Conservation (phyloP, 2,329 filamentous ascomycete genomes). For the Botrytis elliptica region DNA sequence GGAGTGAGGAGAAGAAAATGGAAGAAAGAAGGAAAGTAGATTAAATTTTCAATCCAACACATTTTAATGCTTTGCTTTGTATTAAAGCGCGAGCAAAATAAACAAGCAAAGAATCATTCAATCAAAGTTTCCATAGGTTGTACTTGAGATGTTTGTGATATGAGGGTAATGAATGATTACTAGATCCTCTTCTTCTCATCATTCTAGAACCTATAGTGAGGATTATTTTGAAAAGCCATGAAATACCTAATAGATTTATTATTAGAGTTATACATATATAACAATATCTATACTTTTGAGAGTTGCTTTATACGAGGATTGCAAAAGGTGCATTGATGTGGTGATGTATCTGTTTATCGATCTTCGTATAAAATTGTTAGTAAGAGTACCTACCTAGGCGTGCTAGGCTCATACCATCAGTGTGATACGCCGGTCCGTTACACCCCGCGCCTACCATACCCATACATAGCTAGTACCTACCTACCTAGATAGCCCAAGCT, state of each 20-base stretch:
- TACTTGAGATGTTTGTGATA: background rate
- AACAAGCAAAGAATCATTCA: background rate
- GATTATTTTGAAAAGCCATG: background rate
- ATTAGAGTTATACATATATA: background rate
- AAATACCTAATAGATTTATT: background rate
- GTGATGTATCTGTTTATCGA: background rate
- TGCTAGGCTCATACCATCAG: background rate
- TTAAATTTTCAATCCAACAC: background rate
- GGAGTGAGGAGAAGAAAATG: too few species aligned
- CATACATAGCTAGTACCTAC: background rate
- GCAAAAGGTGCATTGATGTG: background rate
- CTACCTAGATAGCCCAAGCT: background rate
- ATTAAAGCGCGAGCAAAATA: background rate
- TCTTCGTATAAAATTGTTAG: too few species aligned
- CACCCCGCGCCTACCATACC: slow-evolving; percentile 8
- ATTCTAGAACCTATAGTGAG: background rate
- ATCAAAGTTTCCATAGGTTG: background rate
- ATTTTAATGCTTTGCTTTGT: slow-evolving; percentile 8
- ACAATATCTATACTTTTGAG: background rate
- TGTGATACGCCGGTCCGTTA: background rate
- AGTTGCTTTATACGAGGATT: background rate
- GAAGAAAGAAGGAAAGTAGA: background rate
- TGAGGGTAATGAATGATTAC: background rate
- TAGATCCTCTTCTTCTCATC: background rate
- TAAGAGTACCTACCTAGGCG: too few species aligned